Evolutionary conservation across 306 rosid species (phyloP).

Genomic region (Trichosanthes cucumerina): DNA sequence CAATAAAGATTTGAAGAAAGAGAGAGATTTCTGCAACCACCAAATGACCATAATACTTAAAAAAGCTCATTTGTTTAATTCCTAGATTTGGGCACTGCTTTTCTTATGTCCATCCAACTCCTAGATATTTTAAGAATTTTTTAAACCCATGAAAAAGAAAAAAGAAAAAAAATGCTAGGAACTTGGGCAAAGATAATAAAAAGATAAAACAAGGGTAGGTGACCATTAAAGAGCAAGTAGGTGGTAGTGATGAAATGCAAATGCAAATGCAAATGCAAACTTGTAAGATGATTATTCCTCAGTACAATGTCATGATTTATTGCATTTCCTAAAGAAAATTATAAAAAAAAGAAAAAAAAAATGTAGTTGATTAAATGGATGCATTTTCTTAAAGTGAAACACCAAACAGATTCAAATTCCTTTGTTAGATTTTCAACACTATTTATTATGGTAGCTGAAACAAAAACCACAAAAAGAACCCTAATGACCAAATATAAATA

Average conservation of each 20-base stretch:
- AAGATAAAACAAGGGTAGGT: not conserved
- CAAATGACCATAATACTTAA: not conserved
- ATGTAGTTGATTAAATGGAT: not conserved
- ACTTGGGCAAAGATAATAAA: not conserved
- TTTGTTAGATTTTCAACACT: constrained; percentile 1
- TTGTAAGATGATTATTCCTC: not conserved
- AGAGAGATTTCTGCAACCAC: not conserved
- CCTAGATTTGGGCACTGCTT: not conserved
- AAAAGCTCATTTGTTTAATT: not conserved
- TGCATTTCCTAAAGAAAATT: not conserved
- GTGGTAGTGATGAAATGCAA: constrained; percentile 5
- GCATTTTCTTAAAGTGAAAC: not conserved
- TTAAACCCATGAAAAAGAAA: not conserved
- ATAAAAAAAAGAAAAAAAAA: not conserved
- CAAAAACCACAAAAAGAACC: not conserved
- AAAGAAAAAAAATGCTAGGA: not conserved
- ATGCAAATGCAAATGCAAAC: not conserved
- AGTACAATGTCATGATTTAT: not conserved
- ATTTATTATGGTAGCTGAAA: constrained; percentile 8
- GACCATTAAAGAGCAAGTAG: constrained; percentile 8
- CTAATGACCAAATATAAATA: not conserved
- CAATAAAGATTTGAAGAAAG: not conserved
- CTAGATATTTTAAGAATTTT: not conserved
- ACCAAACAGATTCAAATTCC: constrained; percentile 6
- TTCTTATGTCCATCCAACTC: not conserved